Evolutionary conservation across 495 filamentous ascomycete genomes (phyloP).

Genomic region (Darksidea phi): DNA sequence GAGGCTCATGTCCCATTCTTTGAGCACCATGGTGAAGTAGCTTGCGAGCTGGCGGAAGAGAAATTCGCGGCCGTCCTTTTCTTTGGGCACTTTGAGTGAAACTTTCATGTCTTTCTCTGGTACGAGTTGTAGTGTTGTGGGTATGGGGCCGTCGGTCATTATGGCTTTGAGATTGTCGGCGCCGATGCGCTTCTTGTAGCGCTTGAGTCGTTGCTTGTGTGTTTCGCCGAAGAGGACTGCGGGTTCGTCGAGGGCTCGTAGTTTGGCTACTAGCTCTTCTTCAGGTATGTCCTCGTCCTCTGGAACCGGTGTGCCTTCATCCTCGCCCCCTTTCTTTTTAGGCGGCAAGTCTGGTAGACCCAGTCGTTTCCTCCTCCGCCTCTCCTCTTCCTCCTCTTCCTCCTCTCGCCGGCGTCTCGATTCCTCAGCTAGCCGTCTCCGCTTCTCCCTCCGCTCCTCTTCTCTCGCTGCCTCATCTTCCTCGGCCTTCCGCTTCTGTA

Average conservation of each 20-base stretch:
- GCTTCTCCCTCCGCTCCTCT: slow-evolving; percentile 73
- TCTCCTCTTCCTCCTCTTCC: slow-evolving; percentile 60
- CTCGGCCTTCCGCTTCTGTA: slow-evolving; percentile 83
- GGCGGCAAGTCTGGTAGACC: slow-evolving; percentile 72
- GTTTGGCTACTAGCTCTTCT: slow-evolving; percentile 61
- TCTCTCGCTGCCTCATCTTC: slow-evolving; percentile 74
- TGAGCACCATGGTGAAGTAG: slow-evolving; percentile 90
- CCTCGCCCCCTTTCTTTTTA: slow-evolving; percentile 45
- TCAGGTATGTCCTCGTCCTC: slow-evolving; percentile 69
- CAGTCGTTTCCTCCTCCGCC: slow-evolving; percentile 53
- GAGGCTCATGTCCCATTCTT: slow-evolving; percentile 81
- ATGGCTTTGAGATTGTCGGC: slow-evolving; percentile 52
- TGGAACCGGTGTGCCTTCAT: slow-evolving; percentile 44
- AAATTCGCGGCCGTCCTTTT: slow-evolving; percentile 53
- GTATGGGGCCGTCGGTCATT: slow-evolving; percentile 55
- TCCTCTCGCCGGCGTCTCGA: slow-evolving; percentile 66
- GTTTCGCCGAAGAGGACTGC: slow-evolving; percentile 77
- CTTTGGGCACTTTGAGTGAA: slow-evolving; percentile 54
- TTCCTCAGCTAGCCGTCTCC: slow-evolving; percentile 76
- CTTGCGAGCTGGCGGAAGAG: slow-evolving; percentile 84
- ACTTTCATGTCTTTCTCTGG: slow-evolving; percentile 87
- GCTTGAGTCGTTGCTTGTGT: slow-evolving; percentile 63
- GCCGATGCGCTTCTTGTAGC: slow-evolving; percentile 63
- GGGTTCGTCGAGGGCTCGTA: slow-evolving; percentile 73
- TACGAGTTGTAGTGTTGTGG: slow-evolving; percentile 71